Conservation (phyloP, 2,329 filamentous ascomycete genomes). For the Lizonia empirigonia region DNA sequence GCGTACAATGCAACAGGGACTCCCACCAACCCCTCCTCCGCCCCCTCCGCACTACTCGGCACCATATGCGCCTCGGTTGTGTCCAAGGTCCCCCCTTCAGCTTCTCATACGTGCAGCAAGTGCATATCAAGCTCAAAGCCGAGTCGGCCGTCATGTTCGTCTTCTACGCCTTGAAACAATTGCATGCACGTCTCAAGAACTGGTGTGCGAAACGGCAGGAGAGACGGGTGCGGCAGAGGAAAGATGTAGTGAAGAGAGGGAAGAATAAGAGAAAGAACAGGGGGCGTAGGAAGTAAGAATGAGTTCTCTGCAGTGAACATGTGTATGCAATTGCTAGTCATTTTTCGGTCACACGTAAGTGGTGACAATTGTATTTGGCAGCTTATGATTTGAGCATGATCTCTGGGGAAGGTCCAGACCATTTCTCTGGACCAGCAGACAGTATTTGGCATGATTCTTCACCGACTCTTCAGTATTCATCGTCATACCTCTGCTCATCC, state of each 20-base stretch:
- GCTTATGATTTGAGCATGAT: too few relatives aligned
- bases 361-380: too few relatives aligned
- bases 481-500: slow-evolving; percentile 33
- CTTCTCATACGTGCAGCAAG: slow-evolving; percentile 18
- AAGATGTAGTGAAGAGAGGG: not conserved
- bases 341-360: not conserved
- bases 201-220: slow-evolving; percentile 9
- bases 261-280: not conserved
- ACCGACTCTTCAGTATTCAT: slow-evolving; percentile 16
- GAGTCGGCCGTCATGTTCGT: slow-evolving; percentile 21
- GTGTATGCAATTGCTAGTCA: not conserved
- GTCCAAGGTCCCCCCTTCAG: not conserved
- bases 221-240: not conserved
- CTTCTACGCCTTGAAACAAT: slow-evolving; percentile 10
- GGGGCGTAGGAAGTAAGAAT: not conserved
- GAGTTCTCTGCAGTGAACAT: not conserved
- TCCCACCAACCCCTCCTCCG: too few relatives aligned
- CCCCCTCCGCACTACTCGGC: not conserved
- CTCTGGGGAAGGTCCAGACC: too few relatives aligned
- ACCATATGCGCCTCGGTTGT: not conserved
- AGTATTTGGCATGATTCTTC: not conserved
- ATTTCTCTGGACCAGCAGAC: not conserved
- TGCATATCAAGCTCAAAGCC: slow-evolving; percentile 27
- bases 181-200: slow-evolving; percentile 4
- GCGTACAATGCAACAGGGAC: not conserved